Base-by-base conservation (phyloP, 805 yeast species). In the Yarrowia phangngaensis region DNA sequence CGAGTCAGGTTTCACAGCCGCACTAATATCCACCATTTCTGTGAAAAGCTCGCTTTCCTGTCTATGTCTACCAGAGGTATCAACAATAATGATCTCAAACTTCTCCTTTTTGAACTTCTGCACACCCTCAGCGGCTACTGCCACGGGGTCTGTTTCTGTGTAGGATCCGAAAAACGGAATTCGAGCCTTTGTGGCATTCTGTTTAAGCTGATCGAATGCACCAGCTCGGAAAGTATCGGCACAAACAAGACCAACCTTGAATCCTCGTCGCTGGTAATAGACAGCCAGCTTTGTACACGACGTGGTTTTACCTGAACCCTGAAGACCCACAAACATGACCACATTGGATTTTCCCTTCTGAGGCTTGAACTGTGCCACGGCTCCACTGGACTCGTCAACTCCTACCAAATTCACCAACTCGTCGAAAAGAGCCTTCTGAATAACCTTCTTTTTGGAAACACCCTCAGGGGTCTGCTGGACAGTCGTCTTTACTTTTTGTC, bases 191-290 rank as follows among this genome's bases (percentile, higher is more conserved):
- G 90, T 87, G 17, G 98, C 97, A 66, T 90, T 90, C 68, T 90
- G 98, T 65, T 92, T 90, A 67, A 90, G 76, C 72, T 90, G 98
- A 68, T 90, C 98, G 71, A 90, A 90, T 2, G 98, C 98, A 74
- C 98, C 98, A 27, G 98, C 98, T 74, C 98, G 81, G 74, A 90
- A 92, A 22, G 98, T 92, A 71, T 92, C 98, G 2, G 98, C 98
- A 77, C 98, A 92, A 19, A 92, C 97, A 62, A 92, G 72, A 47
- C 97, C 97, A 36, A 87, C 95, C 64, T 88, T 89, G 68, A 81
- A 87, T 2, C 97, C 97, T 61, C 97, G 74, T 61, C 89, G 78
- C 61, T 88, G 90, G 64, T 92, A 92, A 64, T 85, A 89, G 2
- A 87, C 95, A 0, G 98, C 98, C 58, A 90, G 72, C 56, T 92